Conservation (phyloP, 352 stramenopile genomes). For the Pythium aquatile region DNA sequence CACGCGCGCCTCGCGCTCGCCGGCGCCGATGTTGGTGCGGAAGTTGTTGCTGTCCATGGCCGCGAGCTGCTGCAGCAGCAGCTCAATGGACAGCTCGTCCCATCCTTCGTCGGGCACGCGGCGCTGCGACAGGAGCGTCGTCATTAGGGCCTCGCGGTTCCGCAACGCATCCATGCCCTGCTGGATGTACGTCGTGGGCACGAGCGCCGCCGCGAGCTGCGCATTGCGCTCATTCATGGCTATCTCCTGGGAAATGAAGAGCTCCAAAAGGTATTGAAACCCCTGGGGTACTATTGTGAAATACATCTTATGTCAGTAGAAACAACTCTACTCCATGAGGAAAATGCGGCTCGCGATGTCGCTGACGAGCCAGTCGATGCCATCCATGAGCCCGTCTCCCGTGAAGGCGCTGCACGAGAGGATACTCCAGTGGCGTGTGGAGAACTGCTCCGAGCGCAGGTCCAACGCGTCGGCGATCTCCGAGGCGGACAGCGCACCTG, state of each 20-base stretch:
- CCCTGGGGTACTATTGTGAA: neutral
- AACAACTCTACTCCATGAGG: conserved; percentile 77
- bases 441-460: conserved; percentile 78
- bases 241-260: neutral
- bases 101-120: conserved; percentile 85
- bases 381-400: conserved; percentile 93
- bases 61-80: conserved; percentile 83
- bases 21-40: conserved; percentile 87
- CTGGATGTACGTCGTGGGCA: conserved; percentile 68
- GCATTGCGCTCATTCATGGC: conserved; percentile 52
- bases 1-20: conserved; percentile 96
- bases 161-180: conserved; percentile 72
- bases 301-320: conserved; percentile 18
- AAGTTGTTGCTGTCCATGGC: conserved; percentile 97
- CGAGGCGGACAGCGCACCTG: conserved; percentile 83
- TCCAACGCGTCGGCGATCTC: conserved; percentile 92
- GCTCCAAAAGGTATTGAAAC: neutral
- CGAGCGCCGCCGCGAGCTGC: conserved; percentile 51
- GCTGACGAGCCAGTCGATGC: conserved; percentile 97
- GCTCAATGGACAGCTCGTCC: conserved; percentile 87
- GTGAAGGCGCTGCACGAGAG: conserved; percentile 97
- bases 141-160: conserved; percentile 68
- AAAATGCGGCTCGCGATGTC: conserved; percentile 97
- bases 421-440: conserved; percentile 86
- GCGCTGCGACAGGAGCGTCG: conserved; percentile 78